phyloP scores from a whole-genome alignment of 164 flowering plant genomes.

The Magnolia officinalis region DNA sequence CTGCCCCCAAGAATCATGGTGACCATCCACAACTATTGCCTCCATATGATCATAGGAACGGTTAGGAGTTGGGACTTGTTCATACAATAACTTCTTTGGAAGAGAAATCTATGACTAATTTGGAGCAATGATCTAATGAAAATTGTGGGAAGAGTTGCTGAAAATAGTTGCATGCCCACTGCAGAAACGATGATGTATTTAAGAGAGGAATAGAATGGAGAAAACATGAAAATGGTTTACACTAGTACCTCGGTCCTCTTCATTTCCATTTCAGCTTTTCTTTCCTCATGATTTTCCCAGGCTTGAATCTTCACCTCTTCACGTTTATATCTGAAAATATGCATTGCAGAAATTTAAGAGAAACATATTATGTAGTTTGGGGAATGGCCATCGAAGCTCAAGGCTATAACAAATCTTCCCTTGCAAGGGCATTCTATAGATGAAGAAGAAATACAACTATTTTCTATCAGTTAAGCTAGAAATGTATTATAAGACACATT shows the following conservation, averaged over 20 bases:
- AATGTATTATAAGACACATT: background rate
- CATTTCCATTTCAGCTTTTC: constrained; percentile 94
- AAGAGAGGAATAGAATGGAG: background rate
- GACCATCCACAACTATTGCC: background rate
- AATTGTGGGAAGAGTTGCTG: background rate
- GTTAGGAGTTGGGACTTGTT: background rate
- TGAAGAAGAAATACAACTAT: background rate
- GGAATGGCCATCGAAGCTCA: background rate
- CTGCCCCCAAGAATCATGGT: background rate
- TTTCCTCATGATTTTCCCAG: constrained; percentile 92
- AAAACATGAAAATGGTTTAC: background rate
- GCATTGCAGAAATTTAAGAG: background rate
- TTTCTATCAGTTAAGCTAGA: background rate
- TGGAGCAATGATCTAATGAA: no score
- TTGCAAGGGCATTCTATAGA: no score
- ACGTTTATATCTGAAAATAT: constrained; percentile 63
- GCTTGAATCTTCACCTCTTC: constrained; percentile 95
- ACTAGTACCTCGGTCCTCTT: constrained; percentile 76
- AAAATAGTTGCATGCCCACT: background rate
- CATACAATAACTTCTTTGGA: no score
- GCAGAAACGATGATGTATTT: background rate
- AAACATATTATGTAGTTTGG: background rate
- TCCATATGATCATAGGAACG: background rate
- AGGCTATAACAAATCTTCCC: background rate
- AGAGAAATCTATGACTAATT: no score